Evolutionary conservation across 2,329 filamentous ascomycete genomes (phyloP).

Genomic region (Seiridium cupressi): DNA sequence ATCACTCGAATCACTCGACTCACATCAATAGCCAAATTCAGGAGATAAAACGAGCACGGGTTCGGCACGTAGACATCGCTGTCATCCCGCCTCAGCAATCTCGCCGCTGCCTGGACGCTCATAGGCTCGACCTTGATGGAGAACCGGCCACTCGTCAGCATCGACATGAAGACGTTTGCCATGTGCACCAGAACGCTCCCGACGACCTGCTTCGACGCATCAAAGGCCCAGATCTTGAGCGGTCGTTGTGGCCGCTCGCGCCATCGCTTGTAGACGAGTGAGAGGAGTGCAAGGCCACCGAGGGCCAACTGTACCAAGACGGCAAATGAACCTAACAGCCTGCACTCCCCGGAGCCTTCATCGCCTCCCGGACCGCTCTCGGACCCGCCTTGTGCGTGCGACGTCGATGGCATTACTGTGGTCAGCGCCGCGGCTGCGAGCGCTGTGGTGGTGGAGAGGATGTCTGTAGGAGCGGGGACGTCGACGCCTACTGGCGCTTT

Average conservation of each 20-base stretch:
- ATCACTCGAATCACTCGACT: conserved; percentile 36
- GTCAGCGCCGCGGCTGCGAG: conserved; percentile 19
- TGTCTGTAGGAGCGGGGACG: conserved; percentile 14
- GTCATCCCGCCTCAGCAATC: conserved; percentile 39
- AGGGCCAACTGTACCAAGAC: conserved; percentile 86
- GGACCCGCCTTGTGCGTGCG: neutral
- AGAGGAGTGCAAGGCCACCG: conserved; percentile 77
- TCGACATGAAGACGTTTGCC: conserved; percentile 92
- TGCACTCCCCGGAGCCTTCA: conserved; percentile 70
- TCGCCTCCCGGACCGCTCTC: conserved; percentile 13
- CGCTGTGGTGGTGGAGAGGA: conserved; percentile 20
- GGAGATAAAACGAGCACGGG: conserved; percentile 92
- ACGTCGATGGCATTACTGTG: conserved; percentile 9
- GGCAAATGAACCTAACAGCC: conserved; percentile 85
- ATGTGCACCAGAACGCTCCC: conserved; percentile 88
- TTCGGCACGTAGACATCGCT: conserved; percentile 68
- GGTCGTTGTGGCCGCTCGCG: conserved; percentile 88
- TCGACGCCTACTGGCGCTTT: conserved; percentile 20
- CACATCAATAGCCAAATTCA: conserved; percentile 95
- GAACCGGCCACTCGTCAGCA: conserved; percentile 88
- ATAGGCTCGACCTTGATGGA: conserved; percentile 58
- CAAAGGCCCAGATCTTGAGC: conserved; percentile 96
- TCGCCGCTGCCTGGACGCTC: conserved; percentile 30
- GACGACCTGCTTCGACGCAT: conserved; percentile 95
- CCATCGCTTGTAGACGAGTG: conserved; percentile 91